Evolutionary conservation across 2,329 filamentous ascomycete genomes (phyloP).

Genomic region (Cryphonectria radicalis): DNA sequence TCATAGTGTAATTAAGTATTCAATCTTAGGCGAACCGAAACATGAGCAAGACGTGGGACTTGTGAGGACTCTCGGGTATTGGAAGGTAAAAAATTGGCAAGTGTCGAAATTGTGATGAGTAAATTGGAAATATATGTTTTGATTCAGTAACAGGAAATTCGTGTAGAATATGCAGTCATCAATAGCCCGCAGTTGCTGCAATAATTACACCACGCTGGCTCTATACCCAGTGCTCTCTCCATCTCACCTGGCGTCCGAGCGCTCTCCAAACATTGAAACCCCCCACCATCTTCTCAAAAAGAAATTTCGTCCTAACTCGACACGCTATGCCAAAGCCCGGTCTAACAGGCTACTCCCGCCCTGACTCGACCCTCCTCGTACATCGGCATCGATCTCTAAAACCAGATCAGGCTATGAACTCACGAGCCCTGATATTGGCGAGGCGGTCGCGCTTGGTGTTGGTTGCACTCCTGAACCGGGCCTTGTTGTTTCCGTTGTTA

Average conservation of each 20-base stretch:
- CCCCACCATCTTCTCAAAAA: not conserved
- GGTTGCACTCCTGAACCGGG: not conserved
- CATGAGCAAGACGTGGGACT: not conserved
- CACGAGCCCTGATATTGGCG: conserved; percentile 10
- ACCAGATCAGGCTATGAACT: conserved; percentile 21
- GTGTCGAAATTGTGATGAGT: not conserved
- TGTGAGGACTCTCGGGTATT: not conserved
- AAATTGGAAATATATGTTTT: conserved; percentile 11
- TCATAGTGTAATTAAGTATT: not conserved
- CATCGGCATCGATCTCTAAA: not conserved
- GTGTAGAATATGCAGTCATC: conserved; percentile 26
- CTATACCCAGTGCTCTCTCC: conserved; percentile 22
- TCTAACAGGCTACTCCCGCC: conserved; percentile 1
- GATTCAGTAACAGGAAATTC: conserved; percentile 19
- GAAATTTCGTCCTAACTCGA: not conserved
- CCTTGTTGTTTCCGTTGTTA: conserved; percentile 23
- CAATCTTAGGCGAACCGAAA: not conserved
- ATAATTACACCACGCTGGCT: conserved; percentile 14
- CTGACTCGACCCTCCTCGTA: conserved; percentile 11
- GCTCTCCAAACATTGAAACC: not conserved
- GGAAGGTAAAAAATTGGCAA: no score
- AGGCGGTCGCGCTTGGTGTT: conserved; percentile 20
- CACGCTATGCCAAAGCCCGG: not conserved
- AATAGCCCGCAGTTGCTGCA: conserved; percentile 19
- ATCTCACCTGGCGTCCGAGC: conserved; percentile 16